Conservation (phyloP, 768 basidiomycete genomes). For the Leccinellum rugosiceps region DNA sequence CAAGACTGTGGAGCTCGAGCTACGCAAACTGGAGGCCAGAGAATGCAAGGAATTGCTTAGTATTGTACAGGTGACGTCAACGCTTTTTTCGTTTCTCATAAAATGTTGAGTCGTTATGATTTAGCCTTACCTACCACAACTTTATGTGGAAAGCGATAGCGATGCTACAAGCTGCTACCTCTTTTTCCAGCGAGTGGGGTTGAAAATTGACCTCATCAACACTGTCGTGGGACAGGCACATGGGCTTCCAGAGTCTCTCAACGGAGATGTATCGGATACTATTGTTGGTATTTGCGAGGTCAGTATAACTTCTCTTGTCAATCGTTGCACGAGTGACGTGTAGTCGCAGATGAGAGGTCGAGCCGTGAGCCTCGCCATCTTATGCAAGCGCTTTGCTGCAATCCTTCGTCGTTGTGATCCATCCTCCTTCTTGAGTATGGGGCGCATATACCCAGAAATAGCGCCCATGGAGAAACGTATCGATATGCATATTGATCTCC, state of each 20-base stretch:
- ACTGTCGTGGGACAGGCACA: slow-evolving; percentile 79
- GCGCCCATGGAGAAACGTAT: slow-evolving; percentile 87
- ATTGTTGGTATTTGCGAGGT: slow-evolving; percentile 97
- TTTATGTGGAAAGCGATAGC: slow-evolving; percentile 85
- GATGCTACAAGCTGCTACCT: slow-evolving; percentile 88
- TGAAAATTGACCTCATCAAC: slow-evolving; percentile 87
- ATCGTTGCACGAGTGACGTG: not conserved
- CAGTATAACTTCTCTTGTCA: slow-evolving; percentile 14
- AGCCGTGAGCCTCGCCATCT: slow-evolving; percentile 71
- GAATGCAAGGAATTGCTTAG: slow-evolving; percentile 77
- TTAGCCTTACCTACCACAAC: slow-evolving; percentile 86
- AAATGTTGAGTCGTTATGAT: not conserved
- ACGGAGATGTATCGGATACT: slow-evolving; percentile 74
- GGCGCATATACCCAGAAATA: slow-evolving; percentile 80
- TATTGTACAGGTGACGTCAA: slow-evolving; percentile 68
- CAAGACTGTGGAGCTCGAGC: slow-evolving; percentile 83
- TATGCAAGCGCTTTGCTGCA: slow-evolving; percentile 89
- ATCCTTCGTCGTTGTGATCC: slow-evolving; percentile 79
- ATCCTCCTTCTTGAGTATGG: slow-evolving; percentile 81
- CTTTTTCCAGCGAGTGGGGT: slow-evolving; percentile 86
- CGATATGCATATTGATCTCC: slow-evolving; percentile 84
- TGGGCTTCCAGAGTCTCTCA: slow-evolving; percentile 80
- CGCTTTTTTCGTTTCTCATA: not conserved
- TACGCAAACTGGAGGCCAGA: slow-evolving; percentile 78
- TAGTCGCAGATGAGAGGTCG: slow-evolving; percentile 71